These are phyloP conservation scores for Sphaerulina populicola DNA, from an alignment of 2,329 filamentous ascomycete genomes.

Conservation along the genomic window DNA sequence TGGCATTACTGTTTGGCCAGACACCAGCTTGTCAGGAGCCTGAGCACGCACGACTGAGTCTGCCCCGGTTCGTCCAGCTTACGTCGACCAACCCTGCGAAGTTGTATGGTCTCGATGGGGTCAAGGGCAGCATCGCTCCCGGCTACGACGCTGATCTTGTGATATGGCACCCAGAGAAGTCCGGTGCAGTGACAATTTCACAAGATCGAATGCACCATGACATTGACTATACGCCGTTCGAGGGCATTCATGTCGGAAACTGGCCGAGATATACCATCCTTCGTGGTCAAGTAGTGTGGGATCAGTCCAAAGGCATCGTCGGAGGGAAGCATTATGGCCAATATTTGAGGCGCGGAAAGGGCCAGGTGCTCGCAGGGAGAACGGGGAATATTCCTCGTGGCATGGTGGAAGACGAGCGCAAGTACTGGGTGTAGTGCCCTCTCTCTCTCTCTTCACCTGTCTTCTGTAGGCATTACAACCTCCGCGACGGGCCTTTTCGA, in stretches of 20 bases:
- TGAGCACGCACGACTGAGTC: slow-evolving; percentile 23
- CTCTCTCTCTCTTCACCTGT: neutral
- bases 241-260: slow-evolving; percentile 49
- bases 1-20: slow-evolving; percentile 36
- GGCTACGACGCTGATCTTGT: slow-evolving; percentile 40
- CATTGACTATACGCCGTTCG: slow-evolving; percentile 56
- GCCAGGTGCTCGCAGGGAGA: slow-evolving; percentile 28
- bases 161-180: slow-evolving; percentile 36
- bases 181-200: slow-evolving; percentile 27
- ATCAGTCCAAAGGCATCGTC: slow-evolving; percentile 44
- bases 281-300: slow-evolving; percentile 52
- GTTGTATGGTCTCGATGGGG: slow-evolving; percentile 37
- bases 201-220: slow-evolving; percentile 50
- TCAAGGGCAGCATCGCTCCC: slow-evolving; percentile 37
- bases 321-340: slow-evolving; percentile 30
- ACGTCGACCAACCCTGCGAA: slow-evolving; percentile 39
- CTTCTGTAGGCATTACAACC: neutral
- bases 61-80: slow-evolving; percentile 40
- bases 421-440: slow-evolving; percentile 21
- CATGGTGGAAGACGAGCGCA: slow-evolving; percentile 27
- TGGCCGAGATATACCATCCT: slow-evolving; percentile 57
- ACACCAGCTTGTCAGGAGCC: slow-evolving; percentile 26
- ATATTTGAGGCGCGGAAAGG: slow-evolving; percentile 34
- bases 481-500: neutral
- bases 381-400: slow-evolving; percentile 28